phyloP scores from a whole-genome alignment of 345 rosid species.

The Kernera saxatilis region DNA sequence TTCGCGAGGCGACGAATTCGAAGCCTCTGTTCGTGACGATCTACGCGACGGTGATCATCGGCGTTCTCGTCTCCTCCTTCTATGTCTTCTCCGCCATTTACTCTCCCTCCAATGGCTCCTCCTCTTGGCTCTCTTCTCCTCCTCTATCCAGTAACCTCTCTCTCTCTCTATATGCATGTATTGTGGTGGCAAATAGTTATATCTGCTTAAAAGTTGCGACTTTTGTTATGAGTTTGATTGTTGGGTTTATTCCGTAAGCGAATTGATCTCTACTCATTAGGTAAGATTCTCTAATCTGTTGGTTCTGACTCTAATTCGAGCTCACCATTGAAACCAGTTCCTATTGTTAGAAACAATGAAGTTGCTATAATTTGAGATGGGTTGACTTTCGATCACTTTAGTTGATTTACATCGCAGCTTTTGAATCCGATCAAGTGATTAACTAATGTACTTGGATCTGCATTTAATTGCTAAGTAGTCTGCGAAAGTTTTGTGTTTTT shows the following conservation, averaged over 20 bases:
- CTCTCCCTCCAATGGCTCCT: slow-evolving; percentile 46
- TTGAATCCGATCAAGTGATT: slow-evolving; percentile 1
- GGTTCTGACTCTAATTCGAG: not conserved
- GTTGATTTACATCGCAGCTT: not conserved
- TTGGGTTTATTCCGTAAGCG: not conserved
- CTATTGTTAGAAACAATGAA: not conserved
- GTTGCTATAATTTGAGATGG: slow-evolving; percentile 9
- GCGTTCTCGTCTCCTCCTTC: slow-evolving; percentile 66
- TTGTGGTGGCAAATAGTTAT: not conserved
- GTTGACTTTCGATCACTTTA: slow-evolving; percentile 1
- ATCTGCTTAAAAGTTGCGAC: not conserved
- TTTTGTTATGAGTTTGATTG: not conserved
- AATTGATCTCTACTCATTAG: not conserved
- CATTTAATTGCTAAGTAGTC: not conserved
- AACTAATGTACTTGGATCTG: slow-evolving; percentile 6
- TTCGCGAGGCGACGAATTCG: slow-evolving; percentile 58
- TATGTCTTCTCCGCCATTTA: slow-evolving; percentile 85
- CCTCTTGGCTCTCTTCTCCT: slow-evolving; percentile 63
- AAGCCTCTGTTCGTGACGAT: slow-evolving; percentile 80
- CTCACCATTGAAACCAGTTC: slow-evolving; percentile 1
- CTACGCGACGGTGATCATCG: slow-evolving; percentile 72
- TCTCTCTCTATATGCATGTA: not conserved
- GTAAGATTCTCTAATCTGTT: slow-evolving; percentile 6
- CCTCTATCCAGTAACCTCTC: slow-evolving; percentile 27
- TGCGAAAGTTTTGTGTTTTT: not conserved